Conservation (phyloP, 2,329 filamentous ascomycete genomes). For the Aspergillus sclerotialis region DNA sequence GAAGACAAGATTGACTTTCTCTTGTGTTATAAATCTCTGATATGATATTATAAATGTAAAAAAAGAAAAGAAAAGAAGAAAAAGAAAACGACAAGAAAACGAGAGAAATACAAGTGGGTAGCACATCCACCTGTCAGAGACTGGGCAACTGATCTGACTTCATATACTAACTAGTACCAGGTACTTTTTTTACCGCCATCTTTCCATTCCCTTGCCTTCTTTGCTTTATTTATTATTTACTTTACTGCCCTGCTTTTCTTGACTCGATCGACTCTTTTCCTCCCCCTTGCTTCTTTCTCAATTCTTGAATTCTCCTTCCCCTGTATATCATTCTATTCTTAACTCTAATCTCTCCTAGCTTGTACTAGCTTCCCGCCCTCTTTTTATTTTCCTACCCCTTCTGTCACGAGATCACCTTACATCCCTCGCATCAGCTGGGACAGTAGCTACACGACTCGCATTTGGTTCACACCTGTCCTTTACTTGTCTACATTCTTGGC, state of each 20-base stretch:
- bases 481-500: background rate
- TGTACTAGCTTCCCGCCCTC: background rate
- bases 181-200: background rate
- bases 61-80: background rate
- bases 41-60: too few species aligned
- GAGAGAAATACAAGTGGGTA: background rate
- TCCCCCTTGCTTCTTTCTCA: background rate
- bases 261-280: conserved; percentile 2
- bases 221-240: conserved; percentile 1
- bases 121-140: background rate
- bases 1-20: too few species aligned
- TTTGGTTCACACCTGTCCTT: background rate
- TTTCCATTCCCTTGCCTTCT: background rate
- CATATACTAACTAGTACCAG: too few species aligned
- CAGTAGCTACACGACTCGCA: background rate
- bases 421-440: background rate
- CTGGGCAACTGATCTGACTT: background rate
- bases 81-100: background rate
- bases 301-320: background rate
- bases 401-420: background rate
- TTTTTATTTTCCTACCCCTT: background rate
- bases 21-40: too few species aligned
- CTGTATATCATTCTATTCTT: background rate
- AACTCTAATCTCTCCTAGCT: background rate
- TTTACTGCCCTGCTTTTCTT: conserved; percentile 1